These are phyloP conservation scores for Thelephora aurantiotincta DNA, from an alignment of 768 basidiomycete species.

Conservation along the genomic window DNA sequence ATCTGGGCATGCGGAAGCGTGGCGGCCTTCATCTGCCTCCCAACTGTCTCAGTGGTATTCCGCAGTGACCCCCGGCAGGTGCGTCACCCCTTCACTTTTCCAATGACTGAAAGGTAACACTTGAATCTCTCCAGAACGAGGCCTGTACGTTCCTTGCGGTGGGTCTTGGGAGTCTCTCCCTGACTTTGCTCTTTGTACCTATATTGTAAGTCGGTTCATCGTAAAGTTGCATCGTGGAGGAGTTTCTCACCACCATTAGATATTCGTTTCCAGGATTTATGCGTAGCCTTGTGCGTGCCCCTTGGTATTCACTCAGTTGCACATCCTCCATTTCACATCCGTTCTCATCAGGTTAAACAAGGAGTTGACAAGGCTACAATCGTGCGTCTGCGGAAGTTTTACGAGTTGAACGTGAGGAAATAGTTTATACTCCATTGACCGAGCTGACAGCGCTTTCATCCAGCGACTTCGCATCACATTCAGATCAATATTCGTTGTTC, in stretches of 20 bases:
- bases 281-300: slow-evolving; percentile 33
- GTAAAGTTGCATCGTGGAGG: slow-evolving; percentile 3
- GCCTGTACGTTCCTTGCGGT: slow-evolving; percentile 59
- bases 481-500: slow-evolving; percentile 57
- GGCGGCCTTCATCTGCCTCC: slow-evolving; percentile 50
- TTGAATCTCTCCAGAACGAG: slow-evolving; percentile 36
- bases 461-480: slow-evolving; percentile 61
- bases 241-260: slow-evolving; percentile 15
- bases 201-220: slow-evolving; percentile 33
- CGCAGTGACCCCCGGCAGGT: slow-evolving; percentile 47
- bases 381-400: slow-evolving; percentile 64
- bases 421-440: neutral
- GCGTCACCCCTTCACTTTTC: slow-evolving; percentile 4
- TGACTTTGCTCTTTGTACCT: slow-evolving; percentile 67
- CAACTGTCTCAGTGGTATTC: slow-evolving; percentile 52
- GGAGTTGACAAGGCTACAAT: slow-evolving; percentile 53
- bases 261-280: slow-evolving; percentile 60
- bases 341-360: slow-evolving; percentile 32
- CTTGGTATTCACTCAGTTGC: slow-evolving; percentile 1
- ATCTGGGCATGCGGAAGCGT: slow-evolving; percentile 55
- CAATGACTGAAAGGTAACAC: neutral
- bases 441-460: neutral
- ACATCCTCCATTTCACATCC: neutral
- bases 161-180: slow-evolving; percentile 47
- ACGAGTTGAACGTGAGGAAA: slow-evolving; percentile 61